Evolutionary conservation across 306 rosid species (phyloP).

Genomic region (Aeschynomene evenia): DNA sequence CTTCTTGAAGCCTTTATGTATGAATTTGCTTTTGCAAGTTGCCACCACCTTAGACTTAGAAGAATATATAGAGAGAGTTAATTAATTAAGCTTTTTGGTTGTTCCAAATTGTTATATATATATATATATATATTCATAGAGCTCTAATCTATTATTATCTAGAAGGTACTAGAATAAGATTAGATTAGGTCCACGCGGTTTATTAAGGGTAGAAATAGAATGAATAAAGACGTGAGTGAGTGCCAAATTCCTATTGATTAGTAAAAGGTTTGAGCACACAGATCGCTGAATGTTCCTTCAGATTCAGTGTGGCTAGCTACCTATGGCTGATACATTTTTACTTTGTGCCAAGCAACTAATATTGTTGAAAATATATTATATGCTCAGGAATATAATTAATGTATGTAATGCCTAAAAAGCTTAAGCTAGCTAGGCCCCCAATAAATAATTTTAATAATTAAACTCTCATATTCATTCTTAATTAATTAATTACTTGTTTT

Average conservation of each 20-base stretch:
- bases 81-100: no score
- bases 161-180: neutral
- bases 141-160: no score
- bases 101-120: no score
- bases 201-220: conserved; percentile 12
- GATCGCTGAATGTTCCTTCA: conserved; percentile 32
- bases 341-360: neutral
- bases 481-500: neutral
- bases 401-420: neutral
- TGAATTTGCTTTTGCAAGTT: neutral
- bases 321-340: neutral
- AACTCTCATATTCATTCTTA: neutral
- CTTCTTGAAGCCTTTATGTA: no score
- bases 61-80: no score
- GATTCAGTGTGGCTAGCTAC: conserved; percentile 6
- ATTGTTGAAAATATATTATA: conserved; percentile 20
- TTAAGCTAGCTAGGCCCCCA: neutral
- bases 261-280: no score
- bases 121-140: conserved; percentile 10
- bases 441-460: no score
- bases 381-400: neutral
- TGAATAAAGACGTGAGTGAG: neutral
- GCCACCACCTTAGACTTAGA: no score
- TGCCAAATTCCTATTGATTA: neutral
- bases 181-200: conserved; percentile 40